A percentile compares a stretch with the other conserved stretches of the same genome.
Conservation (phyloP, 2,329 filamentous ascomycete species). For the Blumeria hordei region DNA sequence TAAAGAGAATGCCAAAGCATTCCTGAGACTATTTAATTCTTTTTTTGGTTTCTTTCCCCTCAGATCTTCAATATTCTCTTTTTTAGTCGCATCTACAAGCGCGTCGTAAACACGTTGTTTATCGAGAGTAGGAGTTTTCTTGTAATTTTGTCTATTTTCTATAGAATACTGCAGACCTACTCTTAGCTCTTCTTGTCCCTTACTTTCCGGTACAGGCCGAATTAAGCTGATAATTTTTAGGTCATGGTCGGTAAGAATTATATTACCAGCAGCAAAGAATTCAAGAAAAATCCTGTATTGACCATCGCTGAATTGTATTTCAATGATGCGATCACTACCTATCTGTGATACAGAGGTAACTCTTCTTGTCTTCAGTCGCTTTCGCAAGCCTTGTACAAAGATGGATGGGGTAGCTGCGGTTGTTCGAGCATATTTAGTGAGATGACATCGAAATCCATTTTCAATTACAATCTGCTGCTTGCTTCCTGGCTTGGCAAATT, state of each 20-base stretch:
- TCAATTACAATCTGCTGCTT: constrained; percentile 84
- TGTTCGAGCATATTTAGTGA: constrained; percentile 73
- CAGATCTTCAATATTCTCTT: constrained; percentile 24
- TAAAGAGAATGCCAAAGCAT: constrained; percentile 60
- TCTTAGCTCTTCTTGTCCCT: constrained; percentile 62
- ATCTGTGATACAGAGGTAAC: constrained; percentile 65
- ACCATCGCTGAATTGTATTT: constrained; percentile 82
- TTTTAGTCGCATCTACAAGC: constrained; percentile 39
- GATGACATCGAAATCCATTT: constrained; percentile 83
- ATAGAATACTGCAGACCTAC: constrained; percentile 58
- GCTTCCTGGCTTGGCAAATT: constrained; percentile 73
- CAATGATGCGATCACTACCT: constrained; percentile 79
- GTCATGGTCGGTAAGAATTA: constrained; percentile 72
- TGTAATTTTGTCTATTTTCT: constrained; percentile 63
- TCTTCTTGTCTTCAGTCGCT: constrained; percentile 66
- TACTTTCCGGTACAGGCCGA: constrained; percentile 55
- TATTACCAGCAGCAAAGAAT: constrained; percentile 90
- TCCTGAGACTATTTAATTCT: constrained; percentile 49
- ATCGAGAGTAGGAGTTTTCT: constrained; percentile 50
- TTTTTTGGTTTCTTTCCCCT: constrained; percentile 48
- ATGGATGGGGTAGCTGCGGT: constrained; percentile 63
- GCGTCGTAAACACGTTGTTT: constrained; percentile 45
- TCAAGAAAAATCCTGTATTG: constrained; percentile 72
- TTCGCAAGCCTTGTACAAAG: constrained; percentile 69
- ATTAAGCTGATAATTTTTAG: constrained; percentile 61